Conservation (phyloP, 2,329 filamentous ascomycete genomes). For the Scedosporium aurantiacum region DNA sequence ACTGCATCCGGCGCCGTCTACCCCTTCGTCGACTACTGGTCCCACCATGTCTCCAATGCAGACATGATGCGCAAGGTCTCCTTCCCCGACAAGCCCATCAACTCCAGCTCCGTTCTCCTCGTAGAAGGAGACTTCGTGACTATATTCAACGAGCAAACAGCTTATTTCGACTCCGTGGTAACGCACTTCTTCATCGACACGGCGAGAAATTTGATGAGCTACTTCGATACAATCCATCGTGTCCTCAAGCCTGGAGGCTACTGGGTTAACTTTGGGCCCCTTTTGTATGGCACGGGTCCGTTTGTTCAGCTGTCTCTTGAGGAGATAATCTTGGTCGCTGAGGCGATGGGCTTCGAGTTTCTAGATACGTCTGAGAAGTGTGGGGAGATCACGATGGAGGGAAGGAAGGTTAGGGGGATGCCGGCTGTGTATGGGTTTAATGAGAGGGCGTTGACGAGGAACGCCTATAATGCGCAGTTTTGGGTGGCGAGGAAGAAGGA, state of each 20-base stretch:
- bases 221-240: slow-evolving; percentile 40
- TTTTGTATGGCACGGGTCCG: slow-evolving; percentile 43
- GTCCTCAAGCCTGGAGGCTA: slow-evolving; percentile 34
- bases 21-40: slow-evolving; percentile 46
- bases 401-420: slow-evolving; percentile 28
- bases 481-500: slow-evolving; percentile 32
- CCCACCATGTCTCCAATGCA: slow-evolving; percentile 36
- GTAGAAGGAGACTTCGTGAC: slow-evolving; percentile 47
- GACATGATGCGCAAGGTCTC: slow-evolving; percentile 34
- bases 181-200: slow-evolving; percentile 54
- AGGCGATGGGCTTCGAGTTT: slow-evolving; percentile 41
- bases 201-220: slow-evolving; percentile 41
- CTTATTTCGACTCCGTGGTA: slow-evolving; percentile 35
- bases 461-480: slow-evolving; percentile 42
- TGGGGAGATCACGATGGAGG: slow-evolving; percentile 30
- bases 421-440: slow-evolving; percentile 43
- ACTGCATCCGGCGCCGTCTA: slow-evolving; percentile 23
- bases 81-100: slow-evolving; percentile 30
- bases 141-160: slow-evolving; percentile 17
- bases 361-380: slow-evolving; percentile 28
- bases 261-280: slow-evolving; percentile 46
- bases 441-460: slow-evolving; percentile 34
- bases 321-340: slow-evolving; percentile 36
- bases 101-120: slow-evolving; percentile 28
- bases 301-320: slow-evolving; percentile 44